These are phyloP conservation scores for Dovyalis caffra DNA, from an alignment of 345 rosid genomes.

Conservation along the genomic window DNA sequence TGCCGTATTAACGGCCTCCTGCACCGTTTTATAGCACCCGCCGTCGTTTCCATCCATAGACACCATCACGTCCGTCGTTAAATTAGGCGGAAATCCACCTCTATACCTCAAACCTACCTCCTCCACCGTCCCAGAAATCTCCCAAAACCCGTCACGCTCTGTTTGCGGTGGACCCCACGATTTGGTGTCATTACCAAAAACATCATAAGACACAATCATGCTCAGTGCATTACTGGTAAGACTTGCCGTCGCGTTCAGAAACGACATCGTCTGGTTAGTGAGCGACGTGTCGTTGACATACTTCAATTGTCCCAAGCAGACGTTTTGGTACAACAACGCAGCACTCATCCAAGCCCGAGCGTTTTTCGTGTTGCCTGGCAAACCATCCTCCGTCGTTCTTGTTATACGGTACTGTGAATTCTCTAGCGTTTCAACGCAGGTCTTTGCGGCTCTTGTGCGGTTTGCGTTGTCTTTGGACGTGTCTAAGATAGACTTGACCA, in stretches of 20 bases:
- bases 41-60: too few species aligned
- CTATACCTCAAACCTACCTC: constrained; percentile 11
- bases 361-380: constrained; percentile 53
- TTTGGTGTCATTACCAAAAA: constrained; percentile 38
- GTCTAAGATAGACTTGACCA: constrained; percentile 49
- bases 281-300: constrained; percentile 61
- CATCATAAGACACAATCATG: constrained; percentile 63
- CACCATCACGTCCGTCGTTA: constrained; percentile 32
- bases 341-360: constrained; percentile 82
- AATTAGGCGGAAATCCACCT: constrained; percentile 52
- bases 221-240: constrained; percentile 66
- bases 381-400: constrained; percentile 35
- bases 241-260: constrained; percentile 38
- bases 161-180: constrained; percentile 68
- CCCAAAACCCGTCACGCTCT: constrained; percentile 66
- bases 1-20: constrained; percentile 78
- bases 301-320: constrained; percentile 63
- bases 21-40: constrained; percentile 65
- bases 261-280: constrained; percentile 56
- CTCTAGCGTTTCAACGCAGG: constrained; percentile 51
- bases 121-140: constrained; percentile 4
- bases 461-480: constrained; percentile 51
- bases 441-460: constrained; percentile 56
- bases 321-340: constrained; percentile 68
- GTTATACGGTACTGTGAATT: constrained; percentile 50